Base-by-base conservation (phyloP, 2,329 filamentous ascomycete genomes). In the Pestalotiopsis sp. region DNA sequence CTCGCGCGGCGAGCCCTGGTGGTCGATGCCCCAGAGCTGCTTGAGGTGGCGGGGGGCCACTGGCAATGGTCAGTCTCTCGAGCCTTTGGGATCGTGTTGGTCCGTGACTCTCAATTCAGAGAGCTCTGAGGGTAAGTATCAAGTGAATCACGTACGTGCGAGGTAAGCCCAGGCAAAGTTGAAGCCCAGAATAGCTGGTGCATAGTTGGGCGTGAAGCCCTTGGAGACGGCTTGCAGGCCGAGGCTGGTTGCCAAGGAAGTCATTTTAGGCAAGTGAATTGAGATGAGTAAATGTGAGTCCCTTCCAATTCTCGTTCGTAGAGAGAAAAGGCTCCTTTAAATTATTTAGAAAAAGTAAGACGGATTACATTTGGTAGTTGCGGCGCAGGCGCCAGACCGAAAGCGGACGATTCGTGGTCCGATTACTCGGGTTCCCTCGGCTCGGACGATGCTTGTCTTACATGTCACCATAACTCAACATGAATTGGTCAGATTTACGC, bases 1-100 rank as follows among this genome's bases (percentile, higher is more conserved):
- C 68, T 84, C 77, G 25, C 84, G 79, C 0, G 85, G 84, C 52
- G 79, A 81, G 25, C 75, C 78, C 60, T 86, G 82, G 75, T 86
- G 83, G 75, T 86, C 84, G 70, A 85, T 74, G 31, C 80, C 79
- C 74, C 80, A 80, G 67, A 72, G 73, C 68, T 80, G 74, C 69
- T 85, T 86, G 20, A 80, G 75, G 6, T 77, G 76, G n/a, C 83
- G 82, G 1, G 83, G 79, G 45, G 83, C 81, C 36, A 84, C 57
- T 59, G 12, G 5, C 2, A 9, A 12, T 20, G 5, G n/a, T 9
- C 3, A n/a, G 45, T 23, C 4, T 9, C 2, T 17, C 3, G 1
- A 52, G 3, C 3, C 2, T 11, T 52, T 52, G 23, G 4, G 7
- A 52, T 52, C 7, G 3, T 9, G 31, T 52, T 52, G 9, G n/a